Conservation (phyloP, 257 asterid species). For the Henckelia pumila region DNA sequence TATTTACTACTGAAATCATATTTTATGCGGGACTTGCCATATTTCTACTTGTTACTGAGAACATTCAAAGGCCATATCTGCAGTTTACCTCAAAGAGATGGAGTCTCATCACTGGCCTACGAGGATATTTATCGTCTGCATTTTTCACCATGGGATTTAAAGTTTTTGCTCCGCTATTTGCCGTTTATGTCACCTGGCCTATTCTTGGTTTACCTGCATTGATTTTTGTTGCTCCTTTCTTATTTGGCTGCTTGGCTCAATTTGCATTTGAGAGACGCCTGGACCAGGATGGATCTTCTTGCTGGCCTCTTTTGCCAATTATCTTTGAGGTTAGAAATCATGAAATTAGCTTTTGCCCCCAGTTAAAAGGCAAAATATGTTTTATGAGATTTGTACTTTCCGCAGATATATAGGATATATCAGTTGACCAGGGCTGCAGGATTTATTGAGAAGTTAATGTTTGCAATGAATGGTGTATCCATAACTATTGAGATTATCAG, state of each 20-base stretch:
- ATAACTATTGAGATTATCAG: too few species aligned
- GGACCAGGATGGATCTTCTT: conserved; percentile 55
- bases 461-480: conserved; percentile 50
- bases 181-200: conserved; percentile 78
- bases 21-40: conserved; percentile 73
- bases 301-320: conserved; percentile 90
- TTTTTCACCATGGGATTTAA: conserved; percentile 71
- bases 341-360: conserved; percentile 6
- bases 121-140: conserved; percentile 65
- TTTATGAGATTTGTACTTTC: conserved; percentile 11
- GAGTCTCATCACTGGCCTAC: conserved; percentile 91
- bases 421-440: conserved; percentile 71
- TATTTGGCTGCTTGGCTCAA: conserved; percentile 65
- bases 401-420: conserved; percentile 83
- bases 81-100: conserved; percentile 83
- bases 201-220: conserved; percentile 62
- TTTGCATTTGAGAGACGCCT: conserved; percentile 54
- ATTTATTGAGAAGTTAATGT: conserved; percentile 60
- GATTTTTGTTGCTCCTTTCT: conserved; percentile 69
- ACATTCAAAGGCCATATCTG: conserved; percentile 82
- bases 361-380: background rate
- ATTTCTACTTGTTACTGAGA: conserved; percentile 58
- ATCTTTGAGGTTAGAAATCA: conserved; percentile 68
- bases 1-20: conserved; percentile 52
- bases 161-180: conserved; percentile 65